A percentile compares a stretch with the other conserved stretches of the same genome.
Conservation (phyloP, 306 rosid genomes). For the Sesbania bispinosa region DNA sequence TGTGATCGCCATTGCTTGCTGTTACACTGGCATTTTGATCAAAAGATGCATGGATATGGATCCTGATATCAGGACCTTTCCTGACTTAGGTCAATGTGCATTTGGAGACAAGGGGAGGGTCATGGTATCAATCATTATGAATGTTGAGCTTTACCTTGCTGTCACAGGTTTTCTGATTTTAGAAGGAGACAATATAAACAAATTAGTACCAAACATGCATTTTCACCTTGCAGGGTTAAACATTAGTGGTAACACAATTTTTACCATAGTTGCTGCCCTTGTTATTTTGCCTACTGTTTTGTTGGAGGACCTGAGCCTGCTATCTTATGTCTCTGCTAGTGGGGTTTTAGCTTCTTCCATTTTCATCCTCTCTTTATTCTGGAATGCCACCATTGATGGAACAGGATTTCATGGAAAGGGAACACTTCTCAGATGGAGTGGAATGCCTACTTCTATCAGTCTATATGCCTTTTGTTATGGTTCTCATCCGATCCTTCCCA, state of each 20-base stretch:
- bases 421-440: constrained; percentile 40
- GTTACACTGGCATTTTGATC: constrained; percentile 66
- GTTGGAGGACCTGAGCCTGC: constrained; percentile 65
- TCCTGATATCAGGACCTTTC: constrained; percentile 51
- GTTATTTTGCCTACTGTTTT: constrained; percentile 71
- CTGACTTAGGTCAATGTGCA: constrained; percentile 76
- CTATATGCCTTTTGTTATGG: constrained; percentile 74
- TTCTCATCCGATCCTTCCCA: constrained; percentile 82
- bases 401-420: constrained; percentile 67
- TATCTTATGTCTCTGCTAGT: constrained; percentile 75
- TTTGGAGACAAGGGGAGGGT: constrained; percentile 64
- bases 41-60: constrained; percentile 80
- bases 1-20: constrained; percentile 43
- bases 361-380: constrained; percentile 49
- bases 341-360: constrained; percentile 76
- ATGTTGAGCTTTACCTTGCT: constrained; percentile 66
- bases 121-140: constrained; percentile 54
- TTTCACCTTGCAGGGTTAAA: constrained; percentile 43
- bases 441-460: constrained; percentile 65
- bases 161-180: constrained; percentile 74
- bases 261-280: constrained; percentile 48
- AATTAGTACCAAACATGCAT: constrained; percentile 45
- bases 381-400: constrained; percentile 75
- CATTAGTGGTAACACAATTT: constrained; percentile 47
- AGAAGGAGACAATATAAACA: constrained; percentile 71